Conservation (phyloP, 2,329 filamentous ascomycete genomes). For the Aspergillus terreus region DNA sequence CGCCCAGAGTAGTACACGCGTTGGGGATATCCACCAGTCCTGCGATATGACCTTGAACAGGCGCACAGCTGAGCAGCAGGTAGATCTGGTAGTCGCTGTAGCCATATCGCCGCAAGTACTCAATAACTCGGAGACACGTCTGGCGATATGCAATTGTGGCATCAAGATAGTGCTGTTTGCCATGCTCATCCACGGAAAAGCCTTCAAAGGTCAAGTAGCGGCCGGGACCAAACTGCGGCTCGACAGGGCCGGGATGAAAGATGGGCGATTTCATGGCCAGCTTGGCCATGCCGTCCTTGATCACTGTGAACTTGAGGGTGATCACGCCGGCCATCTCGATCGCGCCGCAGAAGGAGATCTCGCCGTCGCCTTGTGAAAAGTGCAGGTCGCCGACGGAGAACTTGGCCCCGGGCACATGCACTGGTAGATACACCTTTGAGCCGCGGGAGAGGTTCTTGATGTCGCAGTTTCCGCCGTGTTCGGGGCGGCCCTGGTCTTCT, state of each 20-base stretch:
- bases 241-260: slow-evolving; percentile 80
- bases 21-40: slow-evolving; percentile 91
- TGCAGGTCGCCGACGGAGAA: slow-evolving; percentile 88
- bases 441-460: slow-evolving; percentile 82
- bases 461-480: slow-evolving; percentile 88
- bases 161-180: slow-evolving; percentile 87
- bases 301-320: slow-evolving; percentile 82
- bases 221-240: slow-evolving; percentile 81
- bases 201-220: slow-evolving; percentile 83
- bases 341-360: slow-evolving; percentile 83
- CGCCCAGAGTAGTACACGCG: slow-evolving; percentile 79
- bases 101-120: slow-evolving; percentile 72
- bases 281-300: slow-evolving; percentile 74
- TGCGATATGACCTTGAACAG: slow-evolving; percentile 81
- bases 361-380: slow-evolving; percentile 83
- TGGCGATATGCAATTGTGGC: slow-evolving; percentile 83
- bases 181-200: slow-evolving; percentile 82
- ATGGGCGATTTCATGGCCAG: slow-evolving; percentile 78
- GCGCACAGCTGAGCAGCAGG: slow-evolving; percentile 77
- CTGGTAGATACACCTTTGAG: slow-evolving; percentile 79
- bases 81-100: slow-evolving; percentile 77
- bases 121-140: slow-evolving; percentile 71
- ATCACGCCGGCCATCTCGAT: slow-evolving; percentile 94
- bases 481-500: slow-evolving; percentile 59
- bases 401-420: slow-evolving; percentile 82